Base-by-base conservation (phyloP, 768 basidiomycete species). In the Mycena epipterygia region DNA sequence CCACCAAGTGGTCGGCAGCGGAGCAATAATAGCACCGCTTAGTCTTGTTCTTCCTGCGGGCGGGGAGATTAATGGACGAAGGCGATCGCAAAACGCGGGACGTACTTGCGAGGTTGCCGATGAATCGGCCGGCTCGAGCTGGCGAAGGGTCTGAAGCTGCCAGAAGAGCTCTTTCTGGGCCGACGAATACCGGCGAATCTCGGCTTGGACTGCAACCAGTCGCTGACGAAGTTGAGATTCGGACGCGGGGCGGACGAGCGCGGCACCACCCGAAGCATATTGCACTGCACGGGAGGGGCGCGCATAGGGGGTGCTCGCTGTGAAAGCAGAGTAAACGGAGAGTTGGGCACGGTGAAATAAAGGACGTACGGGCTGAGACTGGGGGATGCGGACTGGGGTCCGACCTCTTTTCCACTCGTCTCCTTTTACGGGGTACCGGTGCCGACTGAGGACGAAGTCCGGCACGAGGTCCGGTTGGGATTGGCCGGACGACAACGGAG, bases 151-250 rank as follows among this genome's bases (percentile, higher is more conserved):
- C 25, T 60, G 58, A 25, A 60, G 39, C 27, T 46, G 58, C 58
- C 58, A 60, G 58, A 13, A 32, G 13, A 60, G 14, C 32, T 44
- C 39, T n/a, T 60, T 60, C 41, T 60, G 58, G 5, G 39, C 58
- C 21, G 9, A 3, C 17, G n/a, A 19, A 29, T 44, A 23, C 25
- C 58, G 58, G 19, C 32, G 58, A n/a, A 60, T 42, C 29, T 60
- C 58, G 27, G 41, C 41, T 17, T 46, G 27, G 58, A 60, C 25
- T 16, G 29, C 58, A 30, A n/a, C 41, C 39, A 60, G 12, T 44
- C 58, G 35, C 30, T 42, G n/a, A 44, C 29, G 39, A 33, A 60
- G 17, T n/a, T 37, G 58, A 8, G 8, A 27, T 60, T 42, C 58
- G 11, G 23, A 30, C 9, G 42, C 11, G 41, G 58, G 41, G 29